Evolutionary conservation across 1,139 yeast species (phyloP), one percentile per base, ranked within the genome.

Genomic region (Yamadazyma membranifaciens): DNA sequence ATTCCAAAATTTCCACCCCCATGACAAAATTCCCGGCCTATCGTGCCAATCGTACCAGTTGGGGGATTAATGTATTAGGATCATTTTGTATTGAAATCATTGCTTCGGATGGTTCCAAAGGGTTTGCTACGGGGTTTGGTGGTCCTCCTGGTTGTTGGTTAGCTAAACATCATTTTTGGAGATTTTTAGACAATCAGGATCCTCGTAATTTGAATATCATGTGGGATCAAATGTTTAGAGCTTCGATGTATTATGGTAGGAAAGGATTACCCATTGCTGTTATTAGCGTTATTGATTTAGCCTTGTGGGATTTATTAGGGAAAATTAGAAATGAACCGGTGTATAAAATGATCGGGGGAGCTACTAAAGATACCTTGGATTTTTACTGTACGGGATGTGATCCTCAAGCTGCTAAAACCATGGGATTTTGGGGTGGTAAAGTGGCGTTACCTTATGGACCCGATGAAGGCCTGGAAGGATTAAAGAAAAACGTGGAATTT

Each of bases 31-130:
- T 62, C 53, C 65, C 65, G 15, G 73, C 67, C 39, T 71, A 68
- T 57, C 56, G 73, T 45, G 56, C 60, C 25, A 65, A 72, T 13
- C 60, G 78, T 50, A 66, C 70, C 14, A 62, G 69, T 38, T 72
- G 76, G 74, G 78, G 78, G 40, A 69, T 72, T 57, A 72, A 72
- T 49, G 78, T 73, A 9, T 54, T 72, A 38, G 78, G 77, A n/a
- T 71, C 77, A 6, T 71, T 72, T 55, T 69, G 72, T 55, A 70
- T 72, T 39, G 77, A 72, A 48, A 59, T 73, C 37, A 72, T 65
- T 49, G 73, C 78, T 29, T 57, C 66, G 13, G 75, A 72, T 47
- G 78, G 78, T 36, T 64, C 74, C 11, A 67, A 56, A 37, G 78
- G 78, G 22, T 69, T 71, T 43, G 76, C 77, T 22, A 72, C 78